Conservation (phyloP, 148 eudicot species). For the Mesembryanthemum crystallinum region DNA sequence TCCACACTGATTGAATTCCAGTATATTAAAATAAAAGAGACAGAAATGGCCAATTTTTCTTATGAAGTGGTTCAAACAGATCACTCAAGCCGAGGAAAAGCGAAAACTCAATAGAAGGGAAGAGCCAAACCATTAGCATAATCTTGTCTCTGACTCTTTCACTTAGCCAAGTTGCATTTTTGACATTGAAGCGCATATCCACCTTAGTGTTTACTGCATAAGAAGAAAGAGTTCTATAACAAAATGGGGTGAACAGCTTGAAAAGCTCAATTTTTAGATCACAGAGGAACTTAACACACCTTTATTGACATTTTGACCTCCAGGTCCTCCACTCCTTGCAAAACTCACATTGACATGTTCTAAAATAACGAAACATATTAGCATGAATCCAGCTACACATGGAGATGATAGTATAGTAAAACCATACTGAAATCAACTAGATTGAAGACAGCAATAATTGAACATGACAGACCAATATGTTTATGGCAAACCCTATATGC, state of each 20-base stretch:
- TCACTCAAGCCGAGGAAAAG: neutral
- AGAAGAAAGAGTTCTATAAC: neutral
- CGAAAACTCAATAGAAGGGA: neutral
- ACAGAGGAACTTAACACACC: slow-evolving; percentile 37
- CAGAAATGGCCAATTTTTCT: neutral
- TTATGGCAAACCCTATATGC: too few relatives aligned
- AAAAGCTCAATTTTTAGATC: neutral
- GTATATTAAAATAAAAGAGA: neutral
- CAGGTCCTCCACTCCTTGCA: slow-evolving; percentile 88
- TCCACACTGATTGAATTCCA: neutral
- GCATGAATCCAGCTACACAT: neutral
- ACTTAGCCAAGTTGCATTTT: slow-evolving; percentile 72
- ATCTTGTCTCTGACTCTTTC: slow-evolving; percentile 71
- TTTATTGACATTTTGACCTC: slow-evolving; percentile 89
- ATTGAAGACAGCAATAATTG: neutral
- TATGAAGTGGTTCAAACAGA: neutral
- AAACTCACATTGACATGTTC: slow-evolving; percentile 72
- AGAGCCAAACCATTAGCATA: slow-evolving; percentile 56
- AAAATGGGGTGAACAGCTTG: neutral
- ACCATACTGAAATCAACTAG: neutral
- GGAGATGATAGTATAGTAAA: neutral
- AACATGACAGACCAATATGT: neutral
- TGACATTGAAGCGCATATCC: slow-evolving; percentile 85
- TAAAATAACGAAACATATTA: slow-evolving; percentile 26
- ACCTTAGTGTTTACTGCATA: slow-evolving; percentile 74